Base-by-base conservation (phyloP, 352 stramenopile species). In the Phytophthora colocasiae region DNA sequence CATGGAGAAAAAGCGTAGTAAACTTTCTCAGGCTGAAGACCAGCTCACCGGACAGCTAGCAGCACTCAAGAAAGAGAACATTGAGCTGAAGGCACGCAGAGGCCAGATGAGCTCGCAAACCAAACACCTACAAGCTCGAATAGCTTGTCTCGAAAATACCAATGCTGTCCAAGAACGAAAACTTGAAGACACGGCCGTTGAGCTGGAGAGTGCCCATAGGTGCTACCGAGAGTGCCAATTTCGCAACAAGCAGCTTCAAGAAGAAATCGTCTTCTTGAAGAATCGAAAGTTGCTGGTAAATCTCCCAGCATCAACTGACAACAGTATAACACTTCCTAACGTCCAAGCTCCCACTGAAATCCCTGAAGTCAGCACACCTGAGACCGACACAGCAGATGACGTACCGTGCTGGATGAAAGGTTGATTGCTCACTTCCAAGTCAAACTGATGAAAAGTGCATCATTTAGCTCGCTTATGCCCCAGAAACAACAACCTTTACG, bases 181-280 rank as follows among this genome's bases (percentile, higher is more conserved):
- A 38, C 58, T 84, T 10, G 58, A 78, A 31, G 75, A 87, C n/a
- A 71, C 67, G 2, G 34, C 44, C 1, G 50, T 72, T 11, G 82
- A 91, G 54, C 50, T 93, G 10, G 73, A 89, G 45, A 70, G 57
- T 32, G 73, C 80, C 10, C 75, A 68, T 22, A 89, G 87, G 36
- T 81, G 64, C 50, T 76, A 65, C 39, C 82, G 82, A 12, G 79
- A 89, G 57, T 62, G 65, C 26, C 78, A 89, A 31, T 93, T 93
- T 53, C 81, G 82, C 26, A 76, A 78, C 56, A 79, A 85, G 41
- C 80, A 93, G 66, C 73, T 93, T 3, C 78, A 90, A 55, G 84
- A 93, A 66, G 82, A 93, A 63, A 58, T 87, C 27, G 55, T 82
- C 26, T 91, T 89, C 41, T 52, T 85, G 10, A 76, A 80, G 45